Evolutionary conservation across 768 basidiomycete species (phyloP), one percentile per base, ranked within the genome.

Genomic region (Termitomyces sp.): DNA sequence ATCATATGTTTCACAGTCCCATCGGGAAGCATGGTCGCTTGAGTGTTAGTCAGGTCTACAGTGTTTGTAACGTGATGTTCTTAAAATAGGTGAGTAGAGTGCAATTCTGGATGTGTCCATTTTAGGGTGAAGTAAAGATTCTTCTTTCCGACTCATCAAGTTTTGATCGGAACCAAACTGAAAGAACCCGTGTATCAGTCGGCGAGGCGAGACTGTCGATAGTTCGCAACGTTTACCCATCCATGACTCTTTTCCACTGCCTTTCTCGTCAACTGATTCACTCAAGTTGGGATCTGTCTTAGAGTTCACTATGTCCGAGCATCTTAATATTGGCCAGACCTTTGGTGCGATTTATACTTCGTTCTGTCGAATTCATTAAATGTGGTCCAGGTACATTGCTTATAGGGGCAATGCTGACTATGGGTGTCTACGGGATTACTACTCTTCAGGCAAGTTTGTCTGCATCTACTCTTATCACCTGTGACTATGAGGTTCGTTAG

Each of bases 371-470:
- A 31, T 15, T 20, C 12, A 33, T 13, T 22, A 16, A 45, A 55
- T 12, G 31, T 11, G 6, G 13, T 42, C 12, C 54, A 75, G 76
- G 78, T 22, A 71, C 74, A 22, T 68, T 77, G 65, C 70, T 77
- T 56, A 68, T 75, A 36, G 76, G 74, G 15, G 68, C 69, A 22
- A 65, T 76, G 55, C 55, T 76, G 15, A 69, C 75, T 16, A 74
- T 74, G 74, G 63, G 67, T 42, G 60, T 78, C 57, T 79, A 78
- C 58, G 77, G 78, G 11, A 75, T 80, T 27, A 80, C 78, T 2
- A 75, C 73, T 15, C 66, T 79, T 27, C 78, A 78, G 69, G 77
- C 73, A 49, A 55, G 70, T 48, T 36, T 24, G n/a, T 24, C 15
- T 42, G 11, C 24, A 5, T 22, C 34, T 44, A 44, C 11, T 34